Evolutionary conservation across 2,329 filamentous ascomycete genomes (phyloP), one percentile per base, ranked within the genome.

Genomic region (Diaporthe vaccinii): DNA sequence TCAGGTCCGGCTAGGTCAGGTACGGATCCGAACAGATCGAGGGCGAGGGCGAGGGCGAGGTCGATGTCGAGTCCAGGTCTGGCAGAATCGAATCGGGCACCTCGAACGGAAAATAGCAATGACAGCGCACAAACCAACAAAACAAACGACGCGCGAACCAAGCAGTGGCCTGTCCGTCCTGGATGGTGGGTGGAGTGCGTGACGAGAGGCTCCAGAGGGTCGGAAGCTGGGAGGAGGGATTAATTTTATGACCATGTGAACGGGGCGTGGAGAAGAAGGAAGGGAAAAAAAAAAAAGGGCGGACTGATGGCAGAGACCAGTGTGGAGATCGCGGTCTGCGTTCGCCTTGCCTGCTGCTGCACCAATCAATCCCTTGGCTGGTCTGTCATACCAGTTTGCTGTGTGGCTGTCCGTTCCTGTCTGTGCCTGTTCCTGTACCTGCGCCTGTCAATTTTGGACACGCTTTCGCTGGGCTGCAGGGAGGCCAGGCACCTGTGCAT

Each of bases 401-500:
- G 44, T 20, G n/a, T 65, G 61, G 4, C 15, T 57, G 55, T 4
- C 17, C 20, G 44, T 53, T 53, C 31, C 62, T 55, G 49, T 25
- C 49, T 53, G 49, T 55, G 4, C 68, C 46, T 46, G 62, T 15
- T 39, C 53, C 69, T 58, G 28, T 55, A 58, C 41, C 53, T 68
- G 46, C 57, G 46, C 72, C 75, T 69, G 58, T 75, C 57, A 69
- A 44, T 74, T 67, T 71, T 58, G 65, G 49, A 74, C 74, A 75
- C 75, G 73, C 72, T 46, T 75, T 44, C 59, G 41, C 59, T 62
- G 65, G 62, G 71, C 61, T 74, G 61, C 72, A 61, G 53, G 62
- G 57, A 59, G 28, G 36, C 2, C 7, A 58, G 46, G 58, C 73
- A 36, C 46, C 57, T 51, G 28, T 67, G 73, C 73, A 74, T 71